These are phyloP conservation scores for Echites panduratus DNA, from an alignment of 257 asterid species.

Conservation along the genomic window DNA sequence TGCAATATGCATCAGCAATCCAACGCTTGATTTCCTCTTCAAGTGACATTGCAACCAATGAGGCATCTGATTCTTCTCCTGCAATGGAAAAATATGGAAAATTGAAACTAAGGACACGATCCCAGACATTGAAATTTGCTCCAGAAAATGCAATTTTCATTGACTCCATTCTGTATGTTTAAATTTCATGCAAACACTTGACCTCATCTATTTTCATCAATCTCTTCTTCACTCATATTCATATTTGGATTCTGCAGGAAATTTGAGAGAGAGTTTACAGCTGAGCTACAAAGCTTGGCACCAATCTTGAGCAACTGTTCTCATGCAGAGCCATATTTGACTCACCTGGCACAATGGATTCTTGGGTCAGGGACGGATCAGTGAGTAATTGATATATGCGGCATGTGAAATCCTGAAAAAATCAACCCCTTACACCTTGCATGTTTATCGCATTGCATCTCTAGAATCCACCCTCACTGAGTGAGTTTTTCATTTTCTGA, in stretches of 20 bases:
- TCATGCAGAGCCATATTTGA: conserved; percentile 80
- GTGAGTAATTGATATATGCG: conserved; percentile 15
- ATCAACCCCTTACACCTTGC: background rate
- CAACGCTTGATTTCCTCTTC: conserved; percentile 74
- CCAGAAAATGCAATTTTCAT: conserved; percentile 56
- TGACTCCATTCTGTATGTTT: conserved; percentile 67
- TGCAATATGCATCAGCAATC: conserved; percentile 88
- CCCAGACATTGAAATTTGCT: conserved; percentile 49
- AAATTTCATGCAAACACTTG: background rate
- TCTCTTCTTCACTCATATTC: conserved; percentile 7
- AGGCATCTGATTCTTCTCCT: conserved; percentile 24
- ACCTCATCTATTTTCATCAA: conserved; percentile 1
- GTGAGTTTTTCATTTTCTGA: no score
- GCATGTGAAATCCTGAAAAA: background rate
- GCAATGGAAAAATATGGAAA: conserved; percentile 43
- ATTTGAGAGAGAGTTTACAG: conserved; percentile 70
- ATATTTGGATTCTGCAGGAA: conserved; percentile 47
- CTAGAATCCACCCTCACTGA: no score
- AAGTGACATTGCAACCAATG: conserved; percentile 36
- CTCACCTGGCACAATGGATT: conserved; percentile 97
- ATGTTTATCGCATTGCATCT: background rate
- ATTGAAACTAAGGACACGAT: conserved; percentile 57
- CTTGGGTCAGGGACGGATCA: conserved; percentile 87
- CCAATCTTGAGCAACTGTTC: conserved; percentile 91
- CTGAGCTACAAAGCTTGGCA: conserved; percentile 77